Conservation (phyloP, 129 eudicot species). For the Oenanthe sinensis region DNA sequence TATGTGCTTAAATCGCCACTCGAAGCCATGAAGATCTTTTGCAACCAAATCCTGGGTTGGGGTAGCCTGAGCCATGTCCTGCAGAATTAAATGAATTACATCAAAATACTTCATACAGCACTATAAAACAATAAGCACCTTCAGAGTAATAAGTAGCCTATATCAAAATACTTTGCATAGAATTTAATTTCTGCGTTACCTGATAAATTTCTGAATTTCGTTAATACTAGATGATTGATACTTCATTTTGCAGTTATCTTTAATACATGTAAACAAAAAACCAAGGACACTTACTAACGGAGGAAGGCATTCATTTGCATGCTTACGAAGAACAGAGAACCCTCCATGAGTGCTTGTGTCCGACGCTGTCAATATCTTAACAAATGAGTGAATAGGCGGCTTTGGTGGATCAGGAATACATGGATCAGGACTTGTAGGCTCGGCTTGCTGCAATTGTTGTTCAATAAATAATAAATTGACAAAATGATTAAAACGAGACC, state of each 20-base stretch:
- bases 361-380: conserved; percentile 57
- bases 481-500: not conserved
- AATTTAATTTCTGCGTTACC: not conserved
- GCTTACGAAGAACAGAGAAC: conserved; percentile 62
- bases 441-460: conserved; percentile 35
- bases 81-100: not conserved
- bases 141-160: not conserved
- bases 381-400: conserved; percentile 33
- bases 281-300: conserved; percentile 31
- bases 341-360: conserved; percentile 74
- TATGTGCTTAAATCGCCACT: conserved; percentile 67
- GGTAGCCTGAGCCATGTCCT: conserved; percentile 52
- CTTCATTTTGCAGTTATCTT: not conserved
- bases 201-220: not conserved
- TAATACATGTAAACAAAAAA: not conserved
- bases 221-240: not conserved
- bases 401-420: conserved; percentile 39
- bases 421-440: conserved; percentile 40
- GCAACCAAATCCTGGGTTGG: conserved; percentile 72
- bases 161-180: not conserved
- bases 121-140: not conserved
- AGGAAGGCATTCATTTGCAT: conserved; percentile 68
- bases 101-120: not conserved
- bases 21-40: conserved; percentile 56
- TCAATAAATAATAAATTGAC: not conserved